Evolutionary conservation across 192 early-diverging fungal genomes (phyloP), one percentile per base, ranked within the genome.

Genomic region (Powellomyces hirtus): DNA sequence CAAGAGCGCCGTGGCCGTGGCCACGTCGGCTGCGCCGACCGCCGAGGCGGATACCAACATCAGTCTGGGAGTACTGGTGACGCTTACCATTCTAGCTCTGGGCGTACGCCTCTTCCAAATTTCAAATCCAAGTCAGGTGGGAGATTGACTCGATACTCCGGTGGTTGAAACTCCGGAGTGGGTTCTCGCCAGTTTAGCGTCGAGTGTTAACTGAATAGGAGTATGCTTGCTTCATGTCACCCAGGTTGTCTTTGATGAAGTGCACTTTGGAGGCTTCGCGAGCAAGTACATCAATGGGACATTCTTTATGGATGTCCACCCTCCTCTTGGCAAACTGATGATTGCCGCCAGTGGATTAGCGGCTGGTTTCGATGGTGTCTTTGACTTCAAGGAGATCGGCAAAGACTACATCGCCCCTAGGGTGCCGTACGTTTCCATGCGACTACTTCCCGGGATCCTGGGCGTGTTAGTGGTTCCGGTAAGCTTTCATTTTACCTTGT

Each of bases 361-460:
- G 18, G 73, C 75, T 35, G 82, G 82, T 7, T 84, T 70, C 75
- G 79, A 84, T 55, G 78, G 80, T 16, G 52, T 68, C 26, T 84
- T 84, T 51, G 55, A 60, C 16, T 84, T 84, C 55, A 76, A 79
- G 44, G 89, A 90, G 59, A 98, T 98, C 77, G 95, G 94, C 1
- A 84, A 92, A 64, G 90, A 88, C 73, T 98, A 97, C 75, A 75
- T 91, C 59, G 76, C 75, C 36, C 83, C 91, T 55, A 80, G 89
- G 42, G 93, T 96, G 18, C 96, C 96, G 0, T 95, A 94, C 72
- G 86, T 98, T 33, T 81, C 84, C 33, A 83, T 98, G 75, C 89
- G 96, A 53, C 62, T 85, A 0, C 82, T 94, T 36, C 90, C 92
- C 24, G 95, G 90, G 0, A 66, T 89, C n/a, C 81, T 95, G 16